Base-by-base conservation (phyloP, 441 rosid genomes). In the Brassica hybrid region DNA sequence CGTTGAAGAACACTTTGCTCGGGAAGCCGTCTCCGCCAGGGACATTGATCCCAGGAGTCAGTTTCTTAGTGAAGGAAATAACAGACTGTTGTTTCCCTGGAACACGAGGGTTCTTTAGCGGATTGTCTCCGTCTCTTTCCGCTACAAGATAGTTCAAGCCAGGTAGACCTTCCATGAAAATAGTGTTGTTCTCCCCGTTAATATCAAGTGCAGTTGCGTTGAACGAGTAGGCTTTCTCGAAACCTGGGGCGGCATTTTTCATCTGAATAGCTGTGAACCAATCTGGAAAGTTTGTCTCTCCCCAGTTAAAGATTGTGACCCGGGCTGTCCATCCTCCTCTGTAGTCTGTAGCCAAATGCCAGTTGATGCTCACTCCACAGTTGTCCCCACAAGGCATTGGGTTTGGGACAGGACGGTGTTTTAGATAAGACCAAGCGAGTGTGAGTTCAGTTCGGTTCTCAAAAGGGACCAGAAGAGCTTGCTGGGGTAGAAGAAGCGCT, bases 71-170 rank as follows among this genome's bases (percentile, higher is more conserved):
- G 79, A 96, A 96, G 11, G 99, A 96, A 52, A 96, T 74, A 32
- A 96, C 97, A 0, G 99, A 78, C 79, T 96, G 99, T 52, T 96
- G 98, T 80, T 94, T 96, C 60, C 99, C 99, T 1, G 98, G 99
- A 23, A 92, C 83, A 80, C 91, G 83, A 41, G 93, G 87, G 79
- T 81, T 83, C 78, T 73, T 91, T 62, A 23, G 60, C 0, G 96
- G 97, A 67, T 90, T 73, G 9, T 81, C 83, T 8, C 80, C 94
- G 23, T 89, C 89, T 5, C 89, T 83, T 83, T 92, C 97, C 0
- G 75, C 92, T 8, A 94, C 89, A 1, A 96, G 84, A 83, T 87
- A 94, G 83, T 96, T 89, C 70, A 94, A 65, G 7, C 98, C 99
- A 0, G 89, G 81, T 69, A 86, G 88, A 17, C 99, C 98, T 76